Evolutionary conservation across 129 eudicot species (phyloP).

Genomic region (Tagetes patula): DNA sequence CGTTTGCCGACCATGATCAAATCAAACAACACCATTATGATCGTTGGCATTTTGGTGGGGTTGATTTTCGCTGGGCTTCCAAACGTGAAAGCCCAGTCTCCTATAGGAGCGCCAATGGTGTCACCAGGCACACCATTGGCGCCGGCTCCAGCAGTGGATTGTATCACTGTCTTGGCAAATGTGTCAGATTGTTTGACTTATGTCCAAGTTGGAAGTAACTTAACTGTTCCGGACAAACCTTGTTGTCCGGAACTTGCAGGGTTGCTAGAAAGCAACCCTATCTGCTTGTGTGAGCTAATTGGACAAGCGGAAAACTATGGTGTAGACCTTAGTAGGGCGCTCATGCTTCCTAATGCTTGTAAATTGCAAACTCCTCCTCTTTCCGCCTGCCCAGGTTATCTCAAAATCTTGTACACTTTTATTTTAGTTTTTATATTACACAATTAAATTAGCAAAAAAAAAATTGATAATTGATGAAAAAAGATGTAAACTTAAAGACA

Average conservation of each 20-base stretch:
- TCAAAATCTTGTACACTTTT: neutral
- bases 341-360: slow-evolving; percentile 45
- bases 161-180: slow-evolving; percentile 19
- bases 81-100: slow-evolving; percentile 30
- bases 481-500: neutral
- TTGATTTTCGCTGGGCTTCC: slow-evolving; percentile 23
- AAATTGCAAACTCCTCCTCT: slow-evolving; percentile 27
- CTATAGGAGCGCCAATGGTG: slow-evolving; percentile 27
- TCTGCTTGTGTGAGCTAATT: slow-evolving; percentile 40
- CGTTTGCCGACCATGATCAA: slow-evolving; percentile 28
- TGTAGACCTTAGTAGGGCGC: slow-evolving; percentile 37
- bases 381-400: slow-evolving; percentile 39
- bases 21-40: slow-evolving; percentile 24
- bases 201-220: slow-evolving; percentile 35
- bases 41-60: slow-evolving; percentile 23
- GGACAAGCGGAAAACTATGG: slow-evolving; percentile 15
- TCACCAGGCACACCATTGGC: slow-evolving; percentile 10
- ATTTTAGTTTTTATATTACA: neutral
- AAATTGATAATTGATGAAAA: too few relatives aligned
- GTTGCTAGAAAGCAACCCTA: slow-evolving; percentile 41
- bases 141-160: slow-evolving; percentile 35
- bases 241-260: slow-evolving; percentile 49
- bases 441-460: too few relatives aligned
- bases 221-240: slow-evolving; percentile 35
- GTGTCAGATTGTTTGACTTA: slow-evolving; percentile 41